Percentiles rank a stretch among this genome's conserved stretches.
These are phyloP conservation scores for Viola odorata DNA, from an alignment of 345 rosid species.

Conservation along the genomic window DNA sequence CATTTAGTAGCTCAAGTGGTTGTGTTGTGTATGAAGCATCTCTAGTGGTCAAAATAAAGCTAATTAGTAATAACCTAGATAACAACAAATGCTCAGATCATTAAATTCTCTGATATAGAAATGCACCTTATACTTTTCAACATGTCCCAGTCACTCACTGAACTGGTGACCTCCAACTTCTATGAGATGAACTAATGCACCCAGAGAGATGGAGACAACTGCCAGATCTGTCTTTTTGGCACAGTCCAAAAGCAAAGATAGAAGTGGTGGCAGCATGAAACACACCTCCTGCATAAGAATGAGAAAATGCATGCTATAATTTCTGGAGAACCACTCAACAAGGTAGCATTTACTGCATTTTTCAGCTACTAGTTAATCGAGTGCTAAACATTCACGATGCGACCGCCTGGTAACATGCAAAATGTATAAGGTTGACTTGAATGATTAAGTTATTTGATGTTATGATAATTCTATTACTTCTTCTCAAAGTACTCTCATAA, in stretches of 20 bases:
- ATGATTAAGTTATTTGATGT: no score
- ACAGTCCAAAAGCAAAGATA: slow-evolving; percentile 89
- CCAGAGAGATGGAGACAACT: slow-evolving; percentile 91
- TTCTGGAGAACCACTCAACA: slow-evolving; percentile 3
- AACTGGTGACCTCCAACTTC: slow-evolving; percentile 99
- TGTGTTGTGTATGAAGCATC: slow-evolving; percentile 97
- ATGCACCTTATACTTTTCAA: slow-evolving; percentile 91
- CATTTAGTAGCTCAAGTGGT: slow-evolving; percentile 92
- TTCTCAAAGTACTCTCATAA: no score
- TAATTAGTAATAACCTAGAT: slow-evolving; percentile 9
- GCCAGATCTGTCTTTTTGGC: slow-evolving; percentile 96
- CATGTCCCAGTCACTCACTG: slow-evolving; percentile 95
- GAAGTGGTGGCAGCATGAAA: slow-evolving; percentile 94
- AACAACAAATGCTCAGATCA: background rate
- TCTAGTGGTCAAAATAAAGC: slow-evolving; percentile 34
- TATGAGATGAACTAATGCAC: slow-evolving; percentile 94
- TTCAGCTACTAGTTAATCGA: background rate
- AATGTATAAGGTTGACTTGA: no score
- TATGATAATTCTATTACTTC: no score
- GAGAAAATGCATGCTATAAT: slow-evolving; percentile 15
- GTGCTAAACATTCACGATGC: no score
- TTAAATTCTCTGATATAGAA: slow-evolving; percentile 5
- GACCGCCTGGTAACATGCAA: no score
- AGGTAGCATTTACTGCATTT: background rate
- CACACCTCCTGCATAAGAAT: slow-evolving; percentile 73